Base-by-base conservation (phyloP, 495 filamentous ascomycete species). In the Tuber magnatum region DNA sequence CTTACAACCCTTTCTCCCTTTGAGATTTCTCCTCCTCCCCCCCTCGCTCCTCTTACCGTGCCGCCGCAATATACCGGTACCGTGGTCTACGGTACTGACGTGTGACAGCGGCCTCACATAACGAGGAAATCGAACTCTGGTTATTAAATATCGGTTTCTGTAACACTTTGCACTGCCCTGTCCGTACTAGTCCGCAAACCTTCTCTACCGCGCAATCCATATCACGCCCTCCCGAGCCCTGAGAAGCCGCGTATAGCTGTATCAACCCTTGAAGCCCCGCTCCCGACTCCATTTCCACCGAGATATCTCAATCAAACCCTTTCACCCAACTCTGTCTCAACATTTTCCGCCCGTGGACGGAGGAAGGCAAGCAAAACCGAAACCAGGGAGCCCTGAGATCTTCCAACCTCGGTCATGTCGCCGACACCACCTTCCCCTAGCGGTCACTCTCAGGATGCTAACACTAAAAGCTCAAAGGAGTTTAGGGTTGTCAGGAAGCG, bases 401-500 rank as follows among this genome's bases (percentile, higher is more conserved):
- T 43, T 44, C 42, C 46, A 35, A 28, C 32, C 35, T 71, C 70
- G 43, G 83, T 77, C 77, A 94, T 97, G 94, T 90, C 92, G 73
- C 94, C 94, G 51, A 97, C 94, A 74, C 94, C 95, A 74, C 92
- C 93, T n/a, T 97, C 94, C 41, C 91, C 92, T 73, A 90, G 89
- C 18, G 87, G 86, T 65, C 89, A 92, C 76, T 97, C 94, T 41
- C 92, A 97, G 83, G 88, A 89, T 51, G 91, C 94, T 80, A 70
- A 56, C 22, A 39, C 73, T 69, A 32, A 73, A 43, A 70, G 71
- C 65, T 72, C 75, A 42, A 71, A 70, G 46, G 72, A 75, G 14
- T 97, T 91, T 81, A 90, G 93, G 76, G 91, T 99, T 51, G 92
- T 97, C 72, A 90, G 94, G 78, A 97, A 97, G 85, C 89, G 95